Evolutionary conservation across 2,329 filamentous ascomycete genomes (phyloP), one percentile per base, ranked within the genome.

Genomic region (Fusarium subglutinans): DNA sequence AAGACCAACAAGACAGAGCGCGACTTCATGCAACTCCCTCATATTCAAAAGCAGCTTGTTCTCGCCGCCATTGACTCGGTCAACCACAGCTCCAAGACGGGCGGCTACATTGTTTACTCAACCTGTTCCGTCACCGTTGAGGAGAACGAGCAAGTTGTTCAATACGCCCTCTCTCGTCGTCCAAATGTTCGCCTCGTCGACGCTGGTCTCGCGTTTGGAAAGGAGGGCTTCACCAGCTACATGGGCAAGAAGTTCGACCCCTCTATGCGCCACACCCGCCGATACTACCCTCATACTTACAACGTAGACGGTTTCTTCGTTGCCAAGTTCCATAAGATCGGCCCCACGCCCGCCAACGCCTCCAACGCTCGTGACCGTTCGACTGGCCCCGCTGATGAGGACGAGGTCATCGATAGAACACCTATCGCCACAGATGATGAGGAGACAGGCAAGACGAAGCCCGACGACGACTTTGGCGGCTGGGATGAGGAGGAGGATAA

Each of bases 301-400:
- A 98, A 98, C 84, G 95, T 99, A 40, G 96, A 98, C 82, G 96
- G 96, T 74, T 99, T 99, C 91, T 99, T 95, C 82, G 96, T 99
- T 70, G 94, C 95, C 79, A 99, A 99, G 84, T 93, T 99, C 85
- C 95, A 97, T 84, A 99, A 99, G 88, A 90, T 90, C 22, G 96
- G 91, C 0, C 93, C 94, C 7, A 94, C 93, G 45, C 92, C 93
- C 3, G 84, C 87, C 64, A 90, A 89, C 70, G 77, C 77, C 35
- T 61, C 67, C 8, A 70, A 68, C 26, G 41, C 84, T 33, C 71
- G 70, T 53, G 85, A 86, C 61, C 79, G 78, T 62, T 64, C 74
- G 24, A 76, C 64, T 4, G 79, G 76, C n/a, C 75, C 75, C 17
- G 70, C 69, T 57, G 80, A 84, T 43, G 84, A 85, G 54, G 63